Evolutionary conservation across 805 yeast species (phyloP).

Genomic region (Ogataea chonburiensis): DNA sequence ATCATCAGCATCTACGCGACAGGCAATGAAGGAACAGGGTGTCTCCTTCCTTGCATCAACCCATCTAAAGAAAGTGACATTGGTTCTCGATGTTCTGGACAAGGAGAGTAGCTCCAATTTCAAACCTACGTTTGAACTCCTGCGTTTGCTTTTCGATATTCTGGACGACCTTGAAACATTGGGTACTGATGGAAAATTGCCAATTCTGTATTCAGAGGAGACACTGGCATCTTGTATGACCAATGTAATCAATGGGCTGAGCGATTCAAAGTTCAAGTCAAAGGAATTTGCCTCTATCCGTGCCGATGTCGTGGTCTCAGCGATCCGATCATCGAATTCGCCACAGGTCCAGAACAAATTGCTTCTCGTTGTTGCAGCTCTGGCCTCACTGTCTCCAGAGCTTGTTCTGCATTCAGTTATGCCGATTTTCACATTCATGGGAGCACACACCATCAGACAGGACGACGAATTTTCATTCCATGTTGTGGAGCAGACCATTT

Average conservation of each 20-base stretch:
- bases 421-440: constrained; percentile 99
- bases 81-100: constrained; percentile 78
- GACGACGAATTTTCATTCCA: constrained; percentile 94
- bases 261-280: constrained; percentile 36
- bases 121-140: constrained; percentile 36
- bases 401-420: constrained; percentile 90
- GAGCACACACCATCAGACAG: constrained; percentile 93
- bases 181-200: constrained; percentile 87
- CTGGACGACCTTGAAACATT: constrained; percentile 77
- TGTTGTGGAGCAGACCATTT: constrained; percentile 88
- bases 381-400: constrained; percentile 89
- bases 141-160: constrained; percentile 49
- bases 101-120: constrained; percentile 28
- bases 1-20: constrained; percentile 73
- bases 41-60: constrained; percentile 71
- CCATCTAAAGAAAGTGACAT: constrained; percentile 75
- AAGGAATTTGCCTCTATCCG: constrained; percentile 66
- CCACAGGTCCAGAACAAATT: constrained; percentile 94
- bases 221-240: constrained; percentile 84
- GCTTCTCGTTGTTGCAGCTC: constrained; percentile 77
- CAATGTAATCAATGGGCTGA: constrained; percentile 58
- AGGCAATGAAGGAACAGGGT: constrained; percentile 70
- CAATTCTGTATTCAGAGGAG: constrained; percentile 89
- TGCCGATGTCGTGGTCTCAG: constrained; percentile 87
- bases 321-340: constrained; percentile 83